Conservation (phyloP, 106 monocot genomes). For the Dioscorea alata region DNA sequence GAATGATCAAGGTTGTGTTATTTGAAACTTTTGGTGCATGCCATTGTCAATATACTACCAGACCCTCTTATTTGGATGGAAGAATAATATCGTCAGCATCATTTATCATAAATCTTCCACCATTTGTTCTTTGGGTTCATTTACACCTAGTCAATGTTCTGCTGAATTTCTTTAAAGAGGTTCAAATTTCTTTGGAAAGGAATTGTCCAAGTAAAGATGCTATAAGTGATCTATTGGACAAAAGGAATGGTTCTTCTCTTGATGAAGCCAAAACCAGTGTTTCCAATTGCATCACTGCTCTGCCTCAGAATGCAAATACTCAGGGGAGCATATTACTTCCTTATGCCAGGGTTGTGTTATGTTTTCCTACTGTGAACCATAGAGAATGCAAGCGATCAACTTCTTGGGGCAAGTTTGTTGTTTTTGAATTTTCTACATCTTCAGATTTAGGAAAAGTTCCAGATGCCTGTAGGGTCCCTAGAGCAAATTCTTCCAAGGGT, state of each 20-base stretch:
- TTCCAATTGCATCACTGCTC: constrained; percentile 8
- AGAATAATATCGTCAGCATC: constrained; percentile 28
- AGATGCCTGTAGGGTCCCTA: constrained; percentile 7
- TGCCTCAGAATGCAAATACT: constrained; percentile 24
- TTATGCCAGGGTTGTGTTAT: constrained; percentile 54
- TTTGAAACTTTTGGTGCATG: constrained; percentile 70
- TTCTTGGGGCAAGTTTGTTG: constrained; percentile 54
- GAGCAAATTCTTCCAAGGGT: constrained; percentile 17
- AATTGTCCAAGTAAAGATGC: constrained; percentile 1
- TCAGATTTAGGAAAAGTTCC: constrained; percentile 11
- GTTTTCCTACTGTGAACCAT: constrained; percentile 48
- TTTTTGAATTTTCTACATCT: constrained; percentile 57
- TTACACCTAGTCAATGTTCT: constrained; percentile 52
- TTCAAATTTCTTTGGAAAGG: constrained; percentile 30
- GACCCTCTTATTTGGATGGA: constrained; percentile 30
- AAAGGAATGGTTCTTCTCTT: constrained; percentile 10
- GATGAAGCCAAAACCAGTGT: constrained; percentile 13
- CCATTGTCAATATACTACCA: constrained; percentile 33
- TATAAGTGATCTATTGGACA: constrained; percentile 5
- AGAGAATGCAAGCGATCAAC: constrained; percentile 23
- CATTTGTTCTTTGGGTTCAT: constrained; percentile 68
- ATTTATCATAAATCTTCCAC: constrained; percentile 60
- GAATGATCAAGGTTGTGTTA: constrained; percentile 32
- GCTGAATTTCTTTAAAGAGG: constrained; percentile 33
- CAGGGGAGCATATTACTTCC: constrained; percentile 55